A percentile compares a stretch with the other conserved stretches of the same genome.
Conservation (phyloP, 2,329 filamentous ascomycete species). For the Colletotrichum sp. region DNA sequence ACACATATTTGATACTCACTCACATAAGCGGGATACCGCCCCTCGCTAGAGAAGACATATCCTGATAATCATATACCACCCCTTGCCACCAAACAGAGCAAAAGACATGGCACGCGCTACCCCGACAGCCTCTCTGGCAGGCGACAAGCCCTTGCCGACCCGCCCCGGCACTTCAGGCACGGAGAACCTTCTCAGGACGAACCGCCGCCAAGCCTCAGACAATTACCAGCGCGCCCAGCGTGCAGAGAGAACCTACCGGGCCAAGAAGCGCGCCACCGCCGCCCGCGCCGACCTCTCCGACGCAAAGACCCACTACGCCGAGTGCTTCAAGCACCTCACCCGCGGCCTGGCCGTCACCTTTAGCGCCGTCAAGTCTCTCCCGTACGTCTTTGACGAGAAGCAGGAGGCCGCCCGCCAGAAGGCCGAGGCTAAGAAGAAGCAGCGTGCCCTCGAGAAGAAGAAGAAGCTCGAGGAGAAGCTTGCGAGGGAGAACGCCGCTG, state of each 20-base stretch:
- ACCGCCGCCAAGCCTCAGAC: constrained; percentile 41
- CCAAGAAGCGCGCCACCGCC: constrained; percentile 43
- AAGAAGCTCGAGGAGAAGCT: constrained; percentile 38
- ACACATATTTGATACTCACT: background rate
- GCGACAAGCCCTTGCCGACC: constrained; percentile 29
- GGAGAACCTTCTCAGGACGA: constrained; percentile 43
- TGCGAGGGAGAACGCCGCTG: constrained; percentile 25
- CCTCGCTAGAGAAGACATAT: background rate
- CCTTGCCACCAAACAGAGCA: background rate
- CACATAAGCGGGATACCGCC: background rate
- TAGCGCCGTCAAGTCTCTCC: constrained; percentile 34
- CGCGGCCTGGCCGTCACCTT: constrained; percentile 35
- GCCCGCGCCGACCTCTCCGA: constrained; percentile 42
- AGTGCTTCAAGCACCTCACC: constrained; percentile 40
- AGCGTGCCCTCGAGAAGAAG: constrained; percentile 37
- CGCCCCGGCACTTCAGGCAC: constrained; percentile 49
- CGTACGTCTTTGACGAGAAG: constrained; percentile 42
- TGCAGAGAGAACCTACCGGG: constrained; percentile 45
- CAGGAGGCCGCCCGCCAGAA: constrained; percentile 33
- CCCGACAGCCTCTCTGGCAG: background rate
- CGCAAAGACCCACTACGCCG: constrained; percentile 42
- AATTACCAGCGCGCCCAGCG: constrained; percentile 41
- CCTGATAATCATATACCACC: background rate
- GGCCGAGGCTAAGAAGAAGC: constrained; percentile 32
- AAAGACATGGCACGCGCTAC: constrained; percentile 19